Percentiles rank a stretch among this genome's conserved stretches.
Evolutionary conservation across 306 rosid species (phyloP).

Genomic region (Quercus glauca): DNA sequence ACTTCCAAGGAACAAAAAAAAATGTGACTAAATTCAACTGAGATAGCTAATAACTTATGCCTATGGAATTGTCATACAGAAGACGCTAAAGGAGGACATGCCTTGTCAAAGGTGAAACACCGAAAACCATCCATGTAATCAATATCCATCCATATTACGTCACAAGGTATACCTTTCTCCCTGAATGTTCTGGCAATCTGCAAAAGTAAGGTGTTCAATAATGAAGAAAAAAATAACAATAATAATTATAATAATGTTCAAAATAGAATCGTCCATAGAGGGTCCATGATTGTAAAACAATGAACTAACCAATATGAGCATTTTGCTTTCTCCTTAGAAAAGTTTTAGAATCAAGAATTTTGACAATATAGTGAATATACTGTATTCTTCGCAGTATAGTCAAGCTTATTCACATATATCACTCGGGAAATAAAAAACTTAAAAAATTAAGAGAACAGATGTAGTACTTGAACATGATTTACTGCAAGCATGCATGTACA

Average conservation of each 20-base stretch:
- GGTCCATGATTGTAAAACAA: neutral
- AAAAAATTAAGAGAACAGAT: neutral
- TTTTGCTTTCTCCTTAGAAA: neutral
- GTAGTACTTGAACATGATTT: neutral
- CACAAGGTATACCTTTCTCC: slow-evolving; percentile 77
- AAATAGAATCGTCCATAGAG: neutral
- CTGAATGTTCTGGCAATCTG: slow-evolving; percentile 76
- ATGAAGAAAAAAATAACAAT: slow-evolving; percentile 4
- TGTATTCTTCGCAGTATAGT: neutral
- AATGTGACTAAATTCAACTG: neutral
- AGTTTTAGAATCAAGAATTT: neutral
- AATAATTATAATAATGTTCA: neutral
- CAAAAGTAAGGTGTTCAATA: slow-evolving; percentile 26
- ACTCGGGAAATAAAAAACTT: neutral
- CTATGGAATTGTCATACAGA: neutral
- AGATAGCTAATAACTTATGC: slow-evolving; percentile 1
- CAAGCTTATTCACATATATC: neutral
- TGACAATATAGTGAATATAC: neutral
- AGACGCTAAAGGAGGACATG: slow-evolving; percentile 12
- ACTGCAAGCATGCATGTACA: neutral
- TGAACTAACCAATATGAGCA: neutral
- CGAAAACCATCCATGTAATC: slow-evolving; percentile 97
- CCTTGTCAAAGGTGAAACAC: slow-evolving; percentile 89
- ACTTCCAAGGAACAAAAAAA: neutral
- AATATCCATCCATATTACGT: slow-evolving; percentile 92